phyloP scores from a whole-genome alignment of 371 early-diverging fungal genomes.

The Rhizomucor pusillus region DNA sequence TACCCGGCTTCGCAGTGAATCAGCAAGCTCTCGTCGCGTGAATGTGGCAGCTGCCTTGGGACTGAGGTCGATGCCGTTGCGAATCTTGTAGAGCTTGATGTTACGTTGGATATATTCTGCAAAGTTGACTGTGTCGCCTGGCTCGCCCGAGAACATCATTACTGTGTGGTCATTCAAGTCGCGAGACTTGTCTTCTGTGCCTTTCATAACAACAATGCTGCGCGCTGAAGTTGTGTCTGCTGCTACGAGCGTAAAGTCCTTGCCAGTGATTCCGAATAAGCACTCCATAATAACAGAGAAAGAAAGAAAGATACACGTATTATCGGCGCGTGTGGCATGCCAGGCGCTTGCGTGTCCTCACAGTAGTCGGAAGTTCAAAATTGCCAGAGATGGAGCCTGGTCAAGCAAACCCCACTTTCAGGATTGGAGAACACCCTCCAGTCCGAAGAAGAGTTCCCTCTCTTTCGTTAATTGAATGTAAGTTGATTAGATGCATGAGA shows the following conservation, averaged over 20 bases:
- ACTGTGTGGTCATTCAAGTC: slow-evolving; percentile 78
- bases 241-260: slow-evolving; percentile 90
- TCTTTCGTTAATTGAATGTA: slow-evolving; percentile 7
- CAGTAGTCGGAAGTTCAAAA: background rate
- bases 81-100: slow-evolving; percentile 86
- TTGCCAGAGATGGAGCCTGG: background rate
- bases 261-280: slow-evolving; percentile 91
- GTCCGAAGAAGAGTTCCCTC: slow-evolving; percentile 1
- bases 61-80: slow-evolving; percentile 79
- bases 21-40: slow-evolving; percentile 85
- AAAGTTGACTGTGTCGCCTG: slow-evolving; percentile 95
- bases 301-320: no score
- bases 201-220: slow-evolving; percentile 92
- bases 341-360: slow-evolving; percentile 1
- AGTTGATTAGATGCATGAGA: slow-evolving; percentile 4
- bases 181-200: slow-evolving; percentile 86
- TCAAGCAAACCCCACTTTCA: background rate
- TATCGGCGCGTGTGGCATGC: no score
- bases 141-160: slow-evolving; percentile 87
- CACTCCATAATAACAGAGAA: slow-evolving; percentile 68
- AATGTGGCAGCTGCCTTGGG: slow-evolving; percentile 83
- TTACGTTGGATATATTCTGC: slow-evolving; percentile 95
- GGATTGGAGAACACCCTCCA: no score
- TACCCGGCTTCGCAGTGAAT: slow-evolving; percentile 85
- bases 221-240: slow-evolving; percentile 79